These are phyloP conservation scores for Ochromonas danica DNA, from an alignment of 108 stramenopile genomes.

Conservation along the genomic window DNA sequence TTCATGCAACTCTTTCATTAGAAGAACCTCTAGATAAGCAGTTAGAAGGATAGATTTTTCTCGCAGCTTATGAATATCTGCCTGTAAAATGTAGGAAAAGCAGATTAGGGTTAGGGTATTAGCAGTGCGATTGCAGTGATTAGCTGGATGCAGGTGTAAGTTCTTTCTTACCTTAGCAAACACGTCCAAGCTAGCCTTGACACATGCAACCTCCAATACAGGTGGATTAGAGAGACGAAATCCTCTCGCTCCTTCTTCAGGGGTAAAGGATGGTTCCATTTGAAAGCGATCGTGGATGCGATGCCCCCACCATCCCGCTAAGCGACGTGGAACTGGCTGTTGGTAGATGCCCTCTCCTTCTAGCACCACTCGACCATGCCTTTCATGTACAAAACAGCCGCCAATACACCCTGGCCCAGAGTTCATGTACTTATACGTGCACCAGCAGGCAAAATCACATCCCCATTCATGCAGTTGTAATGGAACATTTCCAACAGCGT, in stretches of 20 bases:
- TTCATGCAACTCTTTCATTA: not conserved
- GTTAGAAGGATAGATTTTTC: conserved; percentile 43
- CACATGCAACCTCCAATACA: conserved; percentile 40
- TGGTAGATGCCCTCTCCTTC: not conserved
- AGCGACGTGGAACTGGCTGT: conserved; percentile 11
- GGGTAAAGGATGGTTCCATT: conserved; percentile 41
- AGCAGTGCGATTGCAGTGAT: not conserved
- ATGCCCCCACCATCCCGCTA: conserved; percentile 54
- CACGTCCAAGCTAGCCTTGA: conserved; percentile 38
- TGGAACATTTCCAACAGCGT: conserved; percentile 50
- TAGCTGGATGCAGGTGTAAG: no score
- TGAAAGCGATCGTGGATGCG: conserved; percentile 41
- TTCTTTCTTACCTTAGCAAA: conserved; percentile 27
- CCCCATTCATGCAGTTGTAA: conserved; percentile 52
- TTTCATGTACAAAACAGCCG: conserved; percentile 51
- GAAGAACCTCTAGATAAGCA: conserved; percentile 46
- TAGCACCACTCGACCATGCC: not conserved
- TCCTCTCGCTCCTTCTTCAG: conserved; percentile 44
- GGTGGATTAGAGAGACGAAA: conserved; percentile 50
- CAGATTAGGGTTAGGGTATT: not conserved
- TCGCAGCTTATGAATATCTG: conserved; percentile 40
- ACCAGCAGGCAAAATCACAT: conserved; percentile 57
- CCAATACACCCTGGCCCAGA: conserved; percentile 51
- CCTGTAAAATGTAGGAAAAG: not conserved
- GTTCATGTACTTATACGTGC: conserved; percentile 58